These are phyloP conservation scores for Myriosclerotinia curreyana DNA, from an alignment of 2,329 filamentous ascomycete species.

Conservation along the genomic window DNA sequence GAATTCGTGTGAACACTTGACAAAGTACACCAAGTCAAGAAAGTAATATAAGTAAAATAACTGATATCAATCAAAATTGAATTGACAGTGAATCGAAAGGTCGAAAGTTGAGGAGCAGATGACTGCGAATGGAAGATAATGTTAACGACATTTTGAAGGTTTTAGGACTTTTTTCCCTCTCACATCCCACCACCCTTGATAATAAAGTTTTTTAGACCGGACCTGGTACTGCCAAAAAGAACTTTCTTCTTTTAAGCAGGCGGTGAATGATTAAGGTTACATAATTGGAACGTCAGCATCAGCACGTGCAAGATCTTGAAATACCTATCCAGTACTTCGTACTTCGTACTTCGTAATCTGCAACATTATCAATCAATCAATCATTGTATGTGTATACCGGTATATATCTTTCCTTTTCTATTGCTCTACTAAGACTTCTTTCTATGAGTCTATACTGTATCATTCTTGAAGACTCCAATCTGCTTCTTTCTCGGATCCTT, in stretches of 20 bases:
- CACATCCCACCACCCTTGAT: conserved; percentile 14
- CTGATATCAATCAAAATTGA: conserved; percentile 1
- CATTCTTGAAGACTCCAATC: no score
- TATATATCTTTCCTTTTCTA: no score
- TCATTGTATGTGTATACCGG: no score
- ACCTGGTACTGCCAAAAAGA: neutral
- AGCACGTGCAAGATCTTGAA: no score
- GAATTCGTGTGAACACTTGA: no score
- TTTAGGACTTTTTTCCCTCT: conserved; percentile 18
- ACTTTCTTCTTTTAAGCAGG: neutral
- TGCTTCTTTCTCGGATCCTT: no score
- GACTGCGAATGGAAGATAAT: conserved; percentile 10
- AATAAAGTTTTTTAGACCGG: neutral
- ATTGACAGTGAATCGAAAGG: neutral
- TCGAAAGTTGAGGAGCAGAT: neutral
- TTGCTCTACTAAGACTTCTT: no score
- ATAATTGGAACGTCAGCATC: neutral
- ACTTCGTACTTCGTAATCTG: no score
- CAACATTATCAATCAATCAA: no score
- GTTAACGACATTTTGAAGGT: conserved; percentile 21
- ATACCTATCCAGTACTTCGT: no score
- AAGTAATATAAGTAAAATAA: neutral
- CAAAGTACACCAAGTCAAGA: no score
- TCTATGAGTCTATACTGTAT: no score
- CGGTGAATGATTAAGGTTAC: neutral